A percentile compares a stretch with the other conserved stretches of the same genome.
These are phyloP conservation scores for Populus hybrid DNA, from an alignment of 441 rosid genomes.

Conservation along the genomic window DNA sequence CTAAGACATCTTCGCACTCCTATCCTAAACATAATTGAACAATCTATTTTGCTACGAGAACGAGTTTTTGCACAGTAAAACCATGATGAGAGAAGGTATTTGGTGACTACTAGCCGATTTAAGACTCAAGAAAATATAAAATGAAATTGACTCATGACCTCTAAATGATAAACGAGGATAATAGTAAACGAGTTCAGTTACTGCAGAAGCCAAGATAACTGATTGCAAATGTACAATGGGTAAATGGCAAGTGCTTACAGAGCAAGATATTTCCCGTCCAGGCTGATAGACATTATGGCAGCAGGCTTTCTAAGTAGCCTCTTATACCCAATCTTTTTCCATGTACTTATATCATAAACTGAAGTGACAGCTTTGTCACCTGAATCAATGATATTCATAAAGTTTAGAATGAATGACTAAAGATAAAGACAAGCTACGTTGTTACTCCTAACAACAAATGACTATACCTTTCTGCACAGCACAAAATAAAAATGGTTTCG, in stretches of 20 bases:
- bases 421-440: neutral
- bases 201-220: neutral
- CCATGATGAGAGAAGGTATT: neutral
- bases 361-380: constrained; percentile 67
- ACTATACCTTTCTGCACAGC: constrained; percentile 65
- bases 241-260: constrained; percentile 46
- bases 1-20: neutral
- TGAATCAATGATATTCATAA: constrained; percentile 29
- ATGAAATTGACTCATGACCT: neutral
- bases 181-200: neutral
- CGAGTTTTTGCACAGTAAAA: neutral
- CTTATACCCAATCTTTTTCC: constrained; percentile 91
- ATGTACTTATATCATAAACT: constrained; percentile 87
- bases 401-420: constrained; percentile 10
- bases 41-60: neutral
- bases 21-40: constrained; percentile 6
- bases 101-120: neutral
- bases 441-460: neutral
- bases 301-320: constrained; percentile 81
- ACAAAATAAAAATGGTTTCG: constrained; percentile 88
- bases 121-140: neutral
- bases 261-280: constrained; percentile 93
- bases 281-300: constrained; percentile 77
- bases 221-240: neutral
- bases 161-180: neutral